Conservation (phyloP, 192 early-diverging fungal species). For the Oehlia diaphana region DNA sequence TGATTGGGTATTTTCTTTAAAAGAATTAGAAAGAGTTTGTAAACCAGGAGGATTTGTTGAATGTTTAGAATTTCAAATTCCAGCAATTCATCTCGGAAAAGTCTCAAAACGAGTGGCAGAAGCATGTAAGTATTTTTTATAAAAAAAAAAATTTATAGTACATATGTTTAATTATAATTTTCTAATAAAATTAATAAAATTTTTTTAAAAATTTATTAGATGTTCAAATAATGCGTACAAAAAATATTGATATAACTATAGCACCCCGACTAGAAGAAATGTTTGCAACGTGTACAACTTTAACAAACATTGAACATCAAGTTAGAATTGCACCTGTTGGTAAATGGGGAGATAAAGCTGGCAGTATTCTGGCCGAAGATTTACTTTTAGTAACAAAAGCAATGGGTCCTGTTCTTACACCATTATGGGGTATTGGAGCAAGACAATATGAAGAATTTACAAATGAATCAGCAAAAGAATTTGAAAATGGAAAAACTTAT, state of each 20-base stretch:
- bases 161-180: not conserved
- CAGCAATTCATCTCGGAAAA: not conserved
- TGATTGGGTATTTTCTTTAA: slow-evolving; percentile 17
- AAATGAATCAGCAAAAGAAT: not conserved
- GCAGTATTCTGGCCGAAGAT: slow-evolving; percentile 9
- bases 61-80: slow-evolving; percentile 14
- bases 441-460: not conserved
- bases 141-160: too few relatives aligned
- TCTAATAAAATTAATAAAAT: not conserved
- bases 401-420: not conserved
- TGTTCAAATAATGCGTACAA: not conserved
- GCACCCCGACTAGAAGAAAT: not conserved
- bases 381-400: slow-evolving; percentile 4
- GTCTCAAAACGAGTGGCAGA: not conserved
- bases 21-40: slow-evolving; percentile 34
- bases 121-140: slow-evolving; percentile 7
- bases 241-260: slow-evolving; percentile 1
- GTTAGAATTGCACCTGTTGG: not conserved
- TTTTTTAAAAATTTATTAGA: not conserved
- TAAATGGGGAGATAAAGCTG: slow-evolving; percentile 1
- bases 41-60: slow-evolving; percentile 41
- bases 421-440: not conserved
- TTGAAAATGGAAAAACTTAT: not conserved
- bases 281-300: not conserved
- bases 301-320: not conserved